Percentiles rank a stretch among this genome's conserved stretches.
Evolutionary conservation across 2,329 filamentous ascomycete species (phyloP).

Genomic region (Pseudogymnoascus verrucosus): DNA sequence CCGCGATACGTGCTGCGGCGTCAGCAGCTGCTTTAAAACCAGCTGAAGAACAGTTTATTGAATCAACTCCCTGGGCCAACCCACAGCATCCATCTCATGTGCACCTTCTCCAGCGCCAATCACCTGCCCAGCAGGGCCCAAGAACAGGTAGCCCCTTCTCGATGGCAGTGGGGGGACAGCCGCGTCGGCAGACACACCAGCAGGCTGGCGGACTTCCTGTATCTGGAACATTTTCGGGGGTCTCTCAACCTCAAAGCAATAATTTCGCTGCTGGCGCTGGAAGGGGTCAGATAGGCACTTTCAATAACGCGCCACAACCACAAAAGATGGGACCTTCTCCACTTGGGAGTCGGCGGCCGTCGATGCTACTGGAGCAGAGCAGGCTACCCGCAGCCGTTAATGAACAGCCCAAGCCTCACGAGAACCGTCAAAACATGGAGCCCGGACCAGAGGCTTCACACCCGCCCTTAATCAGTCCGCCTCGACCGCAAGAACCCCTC

Average conservation of each 20-base stretch:
- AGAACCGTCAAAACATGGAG: conserved; percentile 1
- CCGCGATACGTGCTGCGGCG: conserved; percentile 24
- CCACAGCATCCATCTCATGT: conserved; percentile 67
- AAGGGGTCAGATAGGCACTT: neutral
- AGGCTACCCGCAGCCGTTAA: conserved; percentile 16
- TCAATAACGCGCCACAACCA: conserved; percentile 13
- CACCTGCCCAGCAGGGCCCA: conserved; percentile 31
- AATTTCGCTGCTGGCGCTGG: neutral
- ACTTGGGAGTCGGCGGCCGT: conserved; percentile 26
- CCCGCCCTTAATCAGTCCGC: neutral
- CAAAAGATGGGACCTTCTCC: conserved; percentile 27
- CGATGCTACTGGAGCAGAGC: conserved; percentile 25
- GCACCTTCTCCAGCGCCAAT: conserved; percentile 33
- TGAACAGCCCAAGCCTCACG: conserved; percentile 13
- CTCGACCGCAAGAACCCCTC: neutral
- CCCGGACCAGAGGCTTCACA: neutral
- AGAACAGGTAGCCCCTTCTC: conserved; percentile 30
- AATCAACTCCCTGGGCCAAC: conserved; percentile 88
- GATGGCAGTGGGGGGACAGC: conserved; percentile 22
- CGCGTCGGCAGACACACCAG: conserved; percentile 34
- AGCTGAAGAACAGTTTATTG: conserved; percentile 78
- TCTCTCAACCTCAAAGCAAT: neutral
- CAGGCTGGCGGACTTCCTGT: conserved; percentile 21
- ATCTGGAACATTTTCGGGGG: conserved; percentile 28
- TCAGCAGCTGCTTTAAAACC: conserved; percentile 38